Percentiles rank a stretch among this genome's conserved stretches.
These are phyloP conservation scores for Globisporangium mamillatum DNA, from an alignment of 352 stramenopile genomes.

Conservation along the genomic window DNA sequence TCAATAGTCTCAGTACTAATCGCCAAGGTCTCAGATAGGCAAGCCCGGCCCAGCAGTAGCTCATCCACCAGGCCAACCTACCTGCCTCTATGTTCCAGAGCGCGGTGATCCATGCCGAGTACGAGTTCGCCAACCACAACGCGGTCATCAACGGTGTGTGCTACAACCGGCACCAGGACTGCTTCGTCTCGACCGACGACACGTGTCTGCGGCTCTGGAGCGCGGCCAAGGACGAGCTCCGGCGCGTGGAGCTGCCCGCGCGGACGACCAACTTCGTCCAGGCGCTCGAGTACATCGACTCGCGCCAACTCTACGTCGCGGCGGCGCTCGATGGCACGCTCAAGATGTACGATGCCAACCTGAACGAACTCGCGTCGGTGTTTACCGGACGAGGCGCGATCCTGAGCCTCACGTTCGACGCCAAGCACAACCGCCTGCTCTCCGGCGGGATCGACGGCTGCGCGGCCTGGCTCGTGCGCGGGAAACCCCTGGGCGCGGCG, in stretches of 20 bases:
- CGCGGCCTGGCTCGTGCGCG: conserved; percentile 53
- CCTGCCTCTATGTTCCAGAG: conserved; percentile 53
- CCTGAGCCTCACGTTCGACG: conserved; percentile 55
- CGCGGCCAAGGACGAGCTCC: conserved; percentile 27
- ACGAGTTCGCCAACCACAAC: conserved; percentile 55
- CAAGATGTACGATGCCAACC: conserved; percentile 50
- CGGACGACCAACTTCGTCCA: conserved; percentile 62
- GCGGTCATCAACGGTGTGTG: conserved; percentile 54
- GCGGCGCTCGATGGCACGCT: conserved; percentile 61
- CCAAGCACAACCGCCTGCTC: conserved; percentile 45
- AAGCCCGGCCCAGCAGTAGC: not conserved
- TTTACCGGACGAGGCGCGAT: conserved; percentile 49
- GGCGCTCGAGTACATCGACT: conserved; percentile 53
- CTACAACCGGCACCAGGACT: conserved; percentile 67
- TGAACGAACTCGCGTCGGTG: conserved; percentile 59
- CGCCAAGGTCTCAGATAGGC: not conserved
- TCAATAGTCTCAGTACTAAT: not conserved
- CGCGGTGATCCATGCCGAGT: conserved; percentile 66
- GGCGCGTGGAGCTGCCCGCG: conserved; percentile 47
- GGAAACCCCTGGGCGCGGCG: conserved; percentile 26
- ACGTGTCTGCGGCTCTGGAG: conserved; percentile 48
- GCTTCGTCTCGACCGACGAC: conserved; percentile 61
- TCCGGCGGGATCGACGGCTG: conserved; percentile 64
- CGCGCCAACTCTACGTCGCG: conserved; percentile 60
- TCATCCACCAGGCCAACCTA: not conserved